These are phyloP conservation scores for Chaetothyriales sp. DNA, from an alignment of 2,329 filamentous ascomycete genomes.

Conservation along the genomic window DNA sequence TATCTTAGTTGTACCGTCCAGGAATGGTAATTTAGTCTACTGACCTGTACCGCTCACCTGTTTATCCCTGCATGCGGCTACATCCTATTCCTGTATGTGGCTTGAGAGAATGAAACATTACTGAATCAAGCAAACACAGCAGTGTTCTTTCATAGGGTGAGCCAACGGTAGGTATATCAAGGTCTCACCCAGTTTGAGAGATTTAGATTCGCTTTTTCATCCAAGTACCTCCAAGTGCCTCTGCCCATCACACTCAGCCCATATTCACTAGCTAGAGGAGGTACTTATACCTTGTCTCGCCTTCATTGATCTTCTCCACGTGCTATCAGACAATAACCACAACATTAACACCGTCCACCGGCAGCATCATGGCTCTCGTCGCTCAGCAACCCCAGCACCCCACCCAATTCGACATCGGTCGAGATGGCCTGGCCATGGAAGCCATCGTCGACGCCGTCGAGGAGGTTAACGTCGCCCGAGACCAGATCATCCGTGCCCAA, in stretches of 20 bases:
- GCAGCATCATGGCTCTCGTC: not conserved
- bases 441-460: constrained; percentile 47
- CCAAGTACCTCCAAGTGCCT: no score
- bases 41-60: no score
- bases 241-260: no score
- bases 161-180: no score
- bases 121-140: not conserved
- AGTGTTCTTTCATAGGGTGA: no score
- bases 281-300: not conserved
- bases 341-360: constrained; percentile 13
- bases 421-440: constrained; percentile 45
- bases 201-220: no score
- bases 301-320: constrained; percentile 11
- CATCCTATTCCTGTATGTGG: no score
- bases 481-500: constrained; percentile 34
- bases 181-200: no score
- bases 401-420: constrained; percentile 24
- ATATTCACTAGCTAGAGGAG: no score
- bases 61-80: no score
- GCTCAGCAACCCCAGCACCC: constrained; percentile 8
- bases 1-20: no score
- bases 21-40: not conserved
- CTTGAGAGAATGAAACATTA: not conserved
- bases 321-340: constrained; percentile 26
- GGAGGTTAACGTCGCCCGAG: constrained; percentile 47